These are phyloP conservation scores for Neonectria punicea DNA, from an alignment of 2,329 filamentous ascomycete genomes.

Conservation along the genomic window DNA sequence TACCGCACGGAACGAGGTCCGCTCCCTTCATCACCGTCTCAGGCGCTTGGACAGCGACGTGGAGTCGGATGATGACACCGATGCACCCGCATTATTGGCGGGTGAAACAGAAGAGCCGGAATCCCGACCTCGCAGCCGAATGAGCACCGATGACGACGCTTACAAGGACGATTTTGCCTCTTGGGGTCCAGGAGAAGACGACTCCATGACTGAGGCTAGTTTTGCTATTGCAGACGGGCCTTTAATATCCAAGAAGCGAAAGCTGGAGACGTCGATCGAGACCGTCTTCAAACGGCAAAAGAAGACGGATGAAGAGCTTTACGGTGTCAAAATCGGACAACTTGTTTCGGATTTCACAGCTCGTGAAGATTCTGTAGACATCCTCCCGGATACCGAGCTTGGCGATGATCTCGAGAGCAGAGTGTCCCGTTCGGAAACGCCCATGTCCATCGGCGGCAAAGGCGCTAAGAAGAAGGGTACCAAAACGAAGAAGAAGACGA, in stretches of 20 bases:
- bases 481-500: conserved; percentile 79
- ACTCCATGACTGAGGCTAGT: conserved; percentile 78
- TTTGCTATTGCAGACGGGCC: conserved; percentile 69
- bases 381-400: conserved; percentile 58
- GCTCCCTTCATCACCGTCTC: conserved; percentile 82
- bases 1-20: conserved; percentile 69
- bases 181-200: conserved; percentile 66
- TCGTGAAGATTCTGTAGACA: conserved; percentile 61
- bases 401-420: conserved; percentile 55
- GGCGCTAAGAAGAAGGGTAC: conserved; percentile 64
- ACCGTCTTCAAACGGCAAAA: conserved; percentile 82
- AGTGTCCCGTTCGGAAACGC: conserved; percentile 59
- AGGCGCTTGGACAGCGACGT: conserved; percentile 72
- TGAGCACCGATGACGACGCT: conserved; percentile 69
- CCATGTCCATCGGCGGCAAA: conserved; percentile 54
- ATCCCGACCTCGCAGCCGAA: conserved; percentile 81
- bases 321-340: conserved; percentile 69
- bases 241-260: conserved; percentile 73
- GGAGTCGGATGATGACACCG: conserved; percentile 87
- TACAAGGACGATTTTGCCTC: conserved; percentile 61
- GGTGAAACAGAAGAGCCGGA: conserved; percentile 88
- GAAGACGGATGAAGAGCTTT: conserved; percentile 82
- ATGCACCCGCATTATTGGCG: conserved; percentile 65
- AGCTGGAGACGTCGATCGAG: conserved; percentile 73
- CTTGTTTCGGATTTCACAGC: conserved; percentile 62